A percentile compares a stretch with the other conserved stretches of the same genome.
phyloP scores from a whole-genome alignment of 139 green algal species.

The Closterium sp. region DNA sequence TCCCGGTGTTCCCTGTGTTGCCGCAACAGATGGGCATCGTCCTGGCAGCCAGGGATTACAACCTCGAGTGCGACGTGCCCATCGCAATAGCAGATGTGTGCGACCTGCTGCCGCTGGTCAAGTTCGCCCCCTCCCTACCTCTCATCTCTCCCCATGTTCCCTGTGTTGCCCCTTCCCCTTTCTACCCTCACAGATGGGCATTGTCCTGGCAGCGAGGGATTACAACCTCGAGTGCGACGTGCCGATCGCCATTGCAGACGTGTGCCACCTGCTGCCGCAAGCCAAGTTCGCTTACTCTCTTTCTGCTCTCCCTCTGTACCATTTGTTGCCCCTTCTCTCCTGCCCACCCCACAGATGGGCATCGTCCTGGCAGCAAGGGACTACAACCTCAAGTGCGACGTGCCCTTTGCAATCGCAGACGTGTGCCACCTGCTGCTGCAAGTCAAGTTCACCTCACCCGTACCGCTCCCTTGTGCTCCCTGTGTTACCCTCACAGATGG shows the following conservation, averaged over 20 bases:
- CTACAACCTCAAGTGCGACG: slow-evolving; percentile 40
- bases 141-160: too few species aligned
- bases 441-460: too few species aligned
- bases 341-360: slow-evolving; percentile 6
- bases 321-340: too few species aligned
- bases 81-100: slow-evolving; percentile 24
- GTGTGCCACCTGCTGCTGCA: slow-evolving; percentile 15
- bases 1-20: neutral
- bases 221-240: slow-evolving; percentile 43
- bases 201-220: slow-evolving; percentile 33
- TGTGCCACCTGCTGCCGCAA: slow-evolving; percentile 21
- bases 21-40: slow-evolving; percentile 51
- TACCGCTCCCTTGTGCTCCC: too few species aligned
- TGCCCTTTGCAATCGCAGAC: slow-evolving; percentile 25
- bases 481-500: too few species aligned
- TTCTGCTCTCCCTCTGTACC: too few species aligned
- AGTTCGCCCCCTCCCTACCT: neutral
- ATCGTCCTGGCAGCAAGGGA: neutral
- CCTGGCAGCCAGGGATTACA: slow-evolving; percentile 44
- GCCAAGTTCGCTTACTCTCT: slow-evolving; percentile 8
- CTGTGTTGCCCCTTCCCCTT: too few species aligned
- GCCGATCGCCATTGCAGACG: slow-evolving; percentile 23
- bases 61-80: slow-evolving; percentile 23
- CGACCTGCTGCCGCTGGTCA: slow-evolving; percentile 29
- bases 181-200: slow-evolving; percentile 48